Base-by-base conservation (phyloP, 179 eudicot genomes). In the Drosera spatulata region DNA sequence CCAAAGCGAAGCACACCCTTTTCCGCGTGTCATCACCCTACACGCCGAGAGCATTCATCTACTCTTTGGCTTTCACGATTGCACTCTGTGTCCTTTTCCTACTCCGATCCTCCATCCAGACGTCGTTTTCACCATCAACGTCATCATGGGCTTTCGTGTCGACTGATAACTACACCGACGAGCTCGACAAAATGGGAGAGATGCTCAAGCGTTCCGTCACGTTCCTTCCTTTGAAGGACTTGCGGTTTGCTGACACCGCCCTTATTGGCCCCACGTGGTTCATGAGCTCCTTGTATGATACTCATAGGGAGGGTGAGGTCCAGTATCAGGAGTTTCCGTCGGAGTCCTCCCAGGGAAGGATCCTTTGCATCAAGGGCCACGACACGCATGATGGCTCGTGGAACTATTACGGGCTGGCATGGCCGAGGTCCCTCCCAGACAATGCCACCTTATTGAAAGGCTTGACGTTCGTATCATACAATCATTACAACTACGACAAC, bases 241-340 rank as follows among this genome's bases (percentile, higher is more conserved):
- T 88, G 41, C 69, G 91, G 13, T 88, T 70, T 64, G 7, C 83
- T 0, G 50, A 58, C 1, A 41, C 75, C 2, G 80, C 96, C 50
- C 76, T 55, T 0, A 59, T 60, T 22, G 96, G 85, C 44, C 96
- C 86, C 77, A 88, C 96, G 39, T 88, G 91, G 96, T 88, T 88
- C 91, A 88, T 88, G 95, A 88, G 96, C 68, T 77, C 95, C 58
- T 50, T 79, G 71, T 69, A 76, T 41, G 95, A 88, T 73, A 86
- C 68, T 5, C 91, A 75, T 3, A 82, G 66, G 54, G 79, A 77
- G 56, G 96, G 85, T 33, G 85, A 79, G 53, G 95, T 79, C n/a
- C 81, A 80, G 59, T 80, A 75, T 74, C 95, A 84, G 49, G 56
- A 76, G 42, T 86, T 78, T 61, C 96, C 95, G 5, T 84, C 96